phyloP scores from a whole-genome alignment of 495 filamentous ascomycete species.

The Talaromyces nanjingensis region DNA sequence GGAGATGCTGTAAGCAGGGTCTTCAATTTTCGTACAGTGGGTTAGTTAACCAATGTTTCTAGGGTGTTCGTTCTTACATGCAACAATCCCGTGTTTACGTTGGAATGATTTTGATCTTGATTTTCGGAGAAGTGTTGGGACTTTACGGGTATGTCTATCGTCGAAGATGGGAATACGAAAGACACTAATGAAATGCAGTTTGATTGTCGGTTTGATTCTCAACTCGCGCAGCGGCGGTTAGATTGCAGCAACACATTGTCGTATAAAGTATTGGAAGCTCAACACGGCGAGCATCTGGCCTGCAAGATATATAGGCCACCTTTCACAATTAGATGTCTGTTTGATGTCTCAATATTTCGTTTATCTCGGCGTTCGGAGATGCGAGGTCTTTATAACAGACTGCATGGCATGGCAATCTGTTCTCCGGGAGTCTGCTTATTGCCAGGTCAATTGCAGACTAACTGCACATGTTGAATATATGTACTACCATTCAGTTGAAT shows the following conservation, averaged over 20 bases:
- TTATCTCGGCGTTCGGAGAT: not conserved
- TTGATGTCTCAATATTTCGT: not conserved
- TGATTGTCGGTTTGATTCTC: constrained; percentile 52
- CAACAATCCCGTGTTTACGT: constrained; percentile 92
- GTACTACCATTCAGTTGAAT: not conserved
- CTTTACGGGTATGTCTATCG: constrained; percentile 73
- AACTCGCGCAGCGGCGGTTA: constrained; percentile 29
- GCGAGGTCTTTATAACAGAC: not conserved
- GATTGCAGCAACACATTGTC: not conserved
- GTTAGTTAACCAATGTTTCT: not conserved
- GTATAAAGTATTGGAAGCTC: not conserved
- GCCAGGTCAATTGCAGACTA: not conserved
- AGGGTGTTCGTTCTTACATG: constrained; percentile 93
- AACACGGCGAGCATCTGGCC: not conserved
- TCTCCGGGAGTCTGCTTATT: not conserved
- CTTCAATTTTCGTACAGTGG: not conserved
- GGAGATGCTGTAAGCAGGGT: constrained; percentile 65
- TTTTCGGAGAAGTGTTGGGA: constrained; percentile 96
- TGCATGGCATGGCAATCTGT: not conserved
- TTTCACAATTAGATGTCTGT: not conserved
- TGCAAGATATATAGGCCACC: not conserved
- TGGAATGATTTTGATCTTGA: constrained; percentile 96
- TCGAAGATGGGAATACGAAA: not conserved
- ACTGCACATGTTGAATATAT: not conserved
- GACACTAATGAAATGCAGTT: constrained; percentile 19